phyloP scores from a whole-genome alignment of 805 yeast genomes.

The Teunomyces kruisii region DNA sequence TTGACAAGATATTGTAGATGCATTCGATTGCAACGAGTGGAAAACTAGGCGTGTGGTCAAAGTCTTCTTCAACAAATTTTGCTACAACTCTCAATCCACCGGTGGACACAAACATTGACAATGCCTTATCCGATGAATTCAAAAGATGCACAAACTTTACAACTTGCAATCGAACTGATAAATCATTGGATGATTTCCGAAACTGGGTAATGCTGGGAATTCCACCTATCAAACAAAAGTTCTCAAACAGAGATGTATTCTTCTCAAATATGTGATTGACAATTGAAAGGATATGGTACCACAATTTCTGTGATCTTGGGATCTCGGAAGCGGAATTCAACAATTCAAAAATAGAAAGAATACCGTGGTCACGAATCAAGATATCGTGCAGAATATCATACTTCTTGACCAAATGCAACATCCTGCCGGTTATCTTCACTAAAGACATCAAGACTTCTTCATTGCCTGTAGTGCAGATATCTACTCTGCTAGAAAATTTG shows the following conservation, averaged over 20 bases:
- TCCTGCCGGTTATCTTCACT: constrained; percentile 36
- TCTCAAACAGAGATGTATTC: constrained; percentile 35
- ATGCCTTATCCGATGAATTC: constrained; percentile 31
- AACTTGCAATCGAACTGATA: constrained; percentile 36
- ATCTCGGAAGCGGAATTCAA: constrained; percentile 35
- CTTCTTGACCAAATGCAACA: constrained; percentile 38
- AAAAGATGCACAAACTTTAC: constrained; percentile 34
- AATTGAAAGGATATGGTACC: constrained; percentile 37
- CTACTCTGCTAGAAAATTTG: constrained; percentile 33
- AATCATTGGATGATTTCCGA: constrained; percentile 27
- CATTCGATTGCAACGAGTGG: constrained; percentile 38
- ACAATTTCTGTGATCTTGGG: constrained; percentile 31
- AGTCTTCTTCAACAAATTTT: constrained; percentile 48
- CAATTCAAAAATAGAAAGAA: constrained; percentile 38
- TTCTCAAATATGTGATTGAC: constrained; percentile 34
- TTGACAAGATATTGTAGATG: constrained; percentile 33
- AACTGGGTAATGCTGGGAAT: constrained; percentile 42
- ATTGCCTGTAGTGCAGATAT: constrained; percentile 26
- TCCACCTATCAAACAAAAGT: constrained; percentile 44
- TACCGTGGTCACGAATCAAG: constrained; percentile 43
- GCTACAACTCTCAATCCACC: constrained; percentile 47
- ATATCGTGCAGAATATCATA: constrained; percentile 40
- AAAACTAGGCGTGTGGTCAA: constrained; percentile 36
- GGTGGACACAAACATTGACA: constrained; percentile 42
- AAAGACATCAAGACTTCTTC: constrained; percentile 31